Conservation (phyloP, 257 asterid genomes). For the Solanum corneliomulleri region DNA sequence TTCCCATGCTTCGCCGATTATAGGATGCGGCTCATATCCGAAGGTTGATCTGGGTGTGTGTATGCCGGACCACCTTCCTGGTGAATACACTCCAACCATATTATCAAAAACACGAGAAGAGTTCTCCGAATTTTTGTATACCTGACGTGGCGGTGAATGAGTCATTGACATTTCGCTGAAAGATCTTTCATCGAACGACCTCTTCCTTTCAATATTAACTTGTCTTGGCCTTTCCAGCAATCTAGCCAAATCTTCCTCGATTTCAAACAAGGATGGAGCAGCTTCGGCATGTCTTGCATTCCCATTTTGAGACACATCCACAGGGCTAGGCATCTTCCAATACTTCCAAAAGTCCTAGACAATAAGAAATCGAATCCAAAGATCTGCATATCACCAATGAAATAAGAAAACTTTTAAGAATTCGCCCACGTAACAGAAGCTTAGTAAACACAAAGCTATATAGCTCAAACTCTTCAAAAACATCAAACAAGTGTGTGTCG, state of each 20-base stretch:
- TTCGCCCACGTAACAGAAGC: background rate
- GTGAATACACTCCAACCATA: constrained; percentile 40
- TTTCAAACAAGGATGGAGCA: constrained; percentile 56
- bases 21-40: constrained; percentile 61
- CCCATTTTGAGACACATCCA: constrained; percentile 44
- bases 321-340: constrained; percentile 33
- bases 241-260: constrained; percentile 52
- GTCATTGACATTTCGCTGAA: constrained; percentile 65
- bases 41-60: constrained; percentile 61
- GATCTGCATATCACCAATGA: constrained; percentile 14
- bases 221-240: constrained; percentile 53
- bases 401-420: background rate
- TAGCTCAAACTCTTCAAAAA: background rate
- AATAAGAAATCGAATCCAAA: background rate
- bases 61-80: constrained; percentile 55
- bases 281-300: constrained; percentile 29
- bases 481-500: background rate
- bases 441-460: background rate
- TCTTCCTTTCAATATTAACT: constrained; percentile 62
- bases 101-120: constrained; percentile 54
- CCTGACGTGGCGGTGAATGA: constrained; percentile 45
- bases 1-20: constrained; percentile 82
- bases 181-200: constrained; percentile 86
- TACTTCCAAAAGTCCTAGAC: background rate
- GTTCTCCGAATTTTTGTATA: constrained; percentile 37